Base-by-base conservation (phyloP, 179 eudicot species). In the Silene coronaria region DNA sequence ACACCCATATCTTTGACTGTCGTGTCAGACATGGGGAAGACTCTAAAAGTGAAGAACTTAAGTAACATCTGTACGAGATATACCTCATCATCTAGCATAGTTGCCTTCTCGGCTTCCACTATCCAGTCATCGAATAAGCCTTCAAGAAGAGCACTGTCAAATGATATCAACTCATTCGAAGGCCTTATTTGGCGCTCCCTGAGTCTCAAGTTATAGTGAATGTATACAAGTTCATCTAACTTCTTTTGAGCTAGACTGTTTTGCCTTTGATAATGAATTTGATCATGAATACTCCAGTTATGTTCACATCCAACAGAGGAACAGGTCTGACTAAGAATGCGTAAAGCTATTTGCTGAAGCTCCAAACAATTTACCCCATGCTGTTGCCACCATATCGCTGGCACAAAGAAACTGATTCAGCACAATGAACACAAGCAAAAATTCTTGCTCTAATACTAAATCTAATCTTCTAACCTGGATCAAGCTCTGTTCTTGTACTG, bases 351-450 rank as follows among this genome's bases (percentile, higher is more conserved):
- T 34, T 84, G 75, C 79, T 90, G 98, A 82, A 93, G 81, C 82
- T 93, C 96, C 86, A 89, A 85, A 80, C 93, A 90, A 81, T 89
- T 89, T 72, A 90, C 86, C 53, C 98, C 98, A 82, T 93, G 97
- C 76, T 93, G 97, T 81, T 90, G 98, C 98, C 98, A 93, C 97
- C 98, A 93, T 79, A 93, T 92, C 85, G 93, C 98, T 93, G 86
- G 66, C 76, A 72, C 73, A 67, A 32, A 72, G 72, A 86, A 80
- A 69, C 28, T 23, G 27, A 68, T 32, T 73, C 65, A 81, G 59
- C 16, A 72, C 72, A 72, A 55, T 27, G 27, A 74, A 55, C 67
- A 32, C n/a, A 34, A 17, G 5, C 46, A 0, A 76, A 46, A 6
- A 9, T 6, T 11, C 57, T 68, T 34, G 45, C 57, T 62, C 74